Percentiles rank a stretch among this genome's conserved stretches.
Evolutionary conservation across 306 rosid genomes (phyloP).

Genomic region (Aeschynomene evenia): DNA sequence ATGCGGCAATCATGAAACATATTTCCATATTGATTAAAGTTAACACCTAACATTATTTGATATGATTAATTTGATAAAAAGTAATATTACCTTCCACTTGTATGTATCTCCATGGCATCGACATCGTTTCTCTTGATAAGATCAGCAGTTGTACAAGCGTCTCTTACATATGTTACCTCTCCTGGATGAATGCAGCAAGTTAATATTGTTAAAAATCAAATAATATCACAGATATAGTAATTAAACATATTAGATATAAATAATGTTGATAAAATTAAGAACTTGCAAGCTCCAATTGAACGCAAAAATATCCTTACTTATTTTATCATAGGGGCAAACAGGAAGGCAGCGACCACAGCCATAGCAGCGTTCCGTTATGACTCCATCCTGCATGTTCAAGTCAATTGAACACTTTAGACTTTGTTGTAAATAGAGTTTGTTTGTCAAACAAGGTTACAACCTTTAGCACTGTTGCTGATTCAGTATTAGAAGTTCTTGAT

Average conservation of each 20-base stretch:
- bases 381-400: constrained; percentile 65
- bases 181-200: constrained; percentile 43
- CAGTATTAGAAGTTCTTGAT: constrained; percentile 28
- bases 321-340: constrained; percentile 89
- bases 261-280: constrained; percentile 14
- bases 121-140: constrained; percentile 65
- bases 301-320: constrained; percentile 50
- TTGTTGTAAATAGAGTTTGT: neutral
- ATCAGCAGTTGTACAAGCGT: constrained; percentile 56
- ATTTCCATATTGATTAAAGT: neutral
- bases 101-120: constrained; percentile 88
- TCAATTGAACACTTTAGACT: constrained; percentile 7
- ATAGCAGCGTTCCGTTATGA: constrained; percentile 86
- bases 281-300: constrained; percentile 11
- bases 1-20: neutral
- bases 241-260: constrained; percentile 2
- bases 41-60: neutral
- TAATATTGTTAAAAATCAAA: neutral
- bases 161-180: constrained; percentile 68
- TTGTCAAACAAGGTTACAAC: constrained; percentile 17
- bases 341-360: constrained; percentile 97
- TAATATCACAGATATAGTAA: neutral
- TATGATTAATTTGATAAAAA: constrained; percentile 1
- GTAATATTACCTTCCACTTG: constrained; percentile 75
- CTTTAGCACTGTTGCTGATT: constrained; percentile 32